These are phyloP conservation scores for Tuber umbilicatum DNA, from an alignment of 495 filamentous ascomycete species.

Conservation along the genomic window DNA sequence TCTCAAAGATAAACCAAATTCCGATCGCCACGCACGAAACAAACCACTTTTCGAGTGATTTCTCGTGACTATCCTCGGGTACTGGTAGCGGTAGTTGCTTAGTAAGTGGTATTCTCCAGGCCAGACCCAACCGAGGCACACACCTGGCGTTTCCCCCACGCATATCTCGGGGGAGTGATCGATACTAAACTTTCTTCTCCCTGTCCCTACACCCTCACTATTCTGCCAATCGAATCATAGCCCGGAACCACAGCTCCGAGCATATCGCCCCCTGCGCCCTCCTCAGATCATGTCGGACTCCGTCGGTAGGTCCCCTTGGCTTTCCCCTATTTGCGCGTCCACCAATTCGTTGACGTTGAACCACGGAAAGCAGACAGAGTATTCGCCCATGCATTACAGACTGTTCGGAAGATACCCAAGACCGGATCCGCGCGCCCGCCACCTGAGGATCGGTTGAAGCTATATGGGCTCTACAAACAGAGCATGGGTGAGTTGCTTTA, in stretches of 20 bases:
- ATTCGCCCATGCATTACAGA: conserved; percentile 97
- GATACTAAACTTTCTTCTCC: not conserved
- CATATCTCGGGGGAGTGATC: not conserved
- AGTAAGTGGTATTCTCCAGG: not conserved
- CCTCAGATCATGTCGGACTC: conserved; percentile 34
- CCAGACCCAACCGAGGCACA: not conserved
- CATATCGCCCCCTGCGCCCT: not conserved
- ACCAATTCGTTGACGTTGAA: conserved; percentile 12
- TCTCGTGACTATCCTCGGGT: not conserved
- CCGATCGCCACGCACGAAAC: not conserved
- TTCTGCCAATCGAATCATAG: not conserved
- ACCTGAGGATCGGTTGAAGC: conserved; percentile 70
- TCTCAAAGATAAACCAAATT: not conserved
- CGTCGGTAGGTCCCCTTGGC: conserved; percentile 26
- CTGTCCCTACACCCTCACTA: not conserved
- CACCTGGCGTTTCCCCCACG: not conserved
- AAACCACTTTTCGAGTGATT: not conserved
- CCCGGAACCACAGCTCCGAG: not conserved
- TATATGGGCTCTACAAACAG: conserved; percentile 98
- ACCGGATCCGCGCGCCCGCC: conserved; percentile 85
- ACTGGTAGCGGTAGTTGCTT: not conserved
- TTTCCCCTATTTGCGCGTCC: not conserved
- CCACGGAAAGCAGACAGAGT: conserved; percentile 64
- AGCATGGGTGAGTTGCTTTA: conserved; percentile 62
- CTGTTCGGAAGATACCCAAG: conserved; percentile 92